Evolutionary conservation across 2,329 filamentous ascomycete genomes (phyloP).

Genomic region (Fusarium goolgardi): DNA sequence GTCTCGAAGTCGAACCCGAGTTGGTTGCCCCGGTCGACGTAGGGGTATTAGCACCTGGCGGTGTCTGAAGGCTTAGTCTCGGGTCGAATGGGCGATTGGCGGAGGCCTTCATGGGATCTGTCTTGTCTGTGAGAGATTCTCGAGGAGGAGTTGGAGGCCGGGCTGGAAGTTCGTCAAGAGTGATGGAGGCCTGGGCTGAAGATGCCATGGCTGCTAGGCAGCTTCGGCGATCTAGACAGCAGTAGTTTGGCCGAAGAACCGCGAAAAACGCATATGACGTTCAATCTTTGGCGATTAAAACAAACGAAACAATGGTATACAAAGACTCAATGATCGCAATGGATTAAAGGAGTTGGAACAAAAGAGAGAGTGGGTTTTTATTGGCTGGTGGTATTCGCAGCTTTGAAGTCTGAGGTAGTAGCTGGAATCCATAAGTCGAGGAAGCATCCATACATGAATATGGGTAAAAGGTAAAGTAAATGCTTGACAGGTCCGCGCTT

Average conservation of each 20-base stretch:
- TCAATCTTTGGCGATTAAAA: constrained; percentile 9
- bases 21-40: constrained; percentile 55
- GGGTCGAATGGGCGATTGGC: constrained; percentile 55
- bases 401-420: constrained; percentile 21
- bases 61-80: constrained; percentile 59
- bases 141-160: constrained; percentile 77
- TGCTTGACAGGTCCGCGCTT: constrained; percentile 39
- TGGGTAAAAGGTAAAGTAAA: constrained; percentile 10
- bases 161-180: constrained; percentile 65
- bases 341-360: not conserved
- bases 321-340: constrained; percentile 1
- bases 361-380: not conserved
- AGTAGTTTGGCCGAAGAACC: constrained; percentile 46
- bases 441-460: not conserved
- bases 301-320: constrained; percentile 4
- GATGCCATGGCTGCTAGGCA: constrained; percentile 58
- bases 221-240: constrained; percentile 56
- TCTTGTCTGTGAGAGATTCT: constrained; percentile 58
- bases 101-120: constrained; percentile 52
- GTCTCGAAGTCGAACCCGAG: constrained; percentile 58
- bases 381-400: constrained; percentile 16
- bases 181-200: constrained; percentile 53
- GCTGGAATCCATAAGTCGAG: constrained; percentile 14
- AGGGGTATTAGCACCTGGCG: constrained; percentile 62
- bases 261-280: constrained; percentile 40